phyloP scores from a whole-genome alignment of 345 rosid genomes.

The Gossypium raimondii region DNA sequence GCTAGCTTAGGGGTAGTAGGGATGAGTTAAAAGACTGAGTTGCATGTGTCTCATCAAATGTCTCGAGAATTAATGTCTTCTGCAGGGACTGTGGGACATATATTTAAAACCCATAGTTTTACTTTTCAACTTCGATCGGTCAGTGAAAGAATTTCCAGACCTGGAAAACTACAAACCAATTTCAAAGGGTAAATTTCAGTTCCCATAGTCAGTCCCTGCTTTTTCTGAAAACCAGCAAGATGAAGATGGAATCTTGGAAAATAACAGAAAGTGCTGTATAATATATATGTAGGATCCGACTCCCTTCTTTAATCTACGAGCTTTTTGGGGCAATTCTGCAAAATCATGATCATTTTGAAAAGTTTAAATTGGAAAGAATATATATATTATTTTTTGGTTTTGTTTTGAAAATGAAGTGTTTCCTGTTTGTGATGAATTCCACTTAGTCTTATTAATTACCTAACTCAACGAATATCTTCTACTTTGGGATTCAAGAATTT shows the following conservation, averaged over 20 bases:
- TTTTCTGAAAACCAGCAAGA: background rate
- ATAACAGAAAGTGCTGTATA: background rate
- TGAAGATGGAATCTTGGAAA: background rate
- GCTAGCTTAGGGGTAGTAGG: background rate
- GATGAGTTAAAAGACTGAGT: constrained; percentile 24
- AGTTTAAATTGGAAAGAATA: constrained; percentile 37
- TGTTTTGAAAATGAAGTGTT: constrained; percentile 19
- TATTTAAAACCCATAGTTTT: constrained; percentile 19
- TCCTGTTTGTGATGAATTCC: constrained; percentile 28
- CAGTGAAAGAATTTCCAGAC: no score
- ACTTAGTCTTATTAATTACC: constrained; percentile 10
- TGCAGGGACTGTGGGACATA: constrained; percentile 36
- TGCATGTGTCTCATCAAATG: constrained; percentile 35
- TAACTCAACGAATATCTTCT: background rate
- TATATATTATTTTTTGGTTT: background rate
- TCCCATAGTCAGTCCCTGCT: background rate
- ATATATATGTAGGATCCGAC: background rate
- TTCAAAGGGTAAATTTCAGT: background rate
- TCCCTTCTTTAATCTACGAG: background rate
- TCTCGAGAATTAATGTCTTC: constrained; percentile 23
- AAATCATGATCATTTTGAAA: constrained; percentile 44
- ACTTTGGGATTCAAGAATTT: background rate
- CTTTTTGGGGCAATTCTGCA: constrained; percentile 11
- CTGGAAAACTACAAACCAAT: background rate
- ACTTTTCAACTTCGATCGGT: constrained; percentile 15